Percentiles rank a stretch among this genome's conserved stretches.
Evolutionary conservation across 208 protist species (phyloP).

Genomic region (Naegleria fowleri): DNA sequence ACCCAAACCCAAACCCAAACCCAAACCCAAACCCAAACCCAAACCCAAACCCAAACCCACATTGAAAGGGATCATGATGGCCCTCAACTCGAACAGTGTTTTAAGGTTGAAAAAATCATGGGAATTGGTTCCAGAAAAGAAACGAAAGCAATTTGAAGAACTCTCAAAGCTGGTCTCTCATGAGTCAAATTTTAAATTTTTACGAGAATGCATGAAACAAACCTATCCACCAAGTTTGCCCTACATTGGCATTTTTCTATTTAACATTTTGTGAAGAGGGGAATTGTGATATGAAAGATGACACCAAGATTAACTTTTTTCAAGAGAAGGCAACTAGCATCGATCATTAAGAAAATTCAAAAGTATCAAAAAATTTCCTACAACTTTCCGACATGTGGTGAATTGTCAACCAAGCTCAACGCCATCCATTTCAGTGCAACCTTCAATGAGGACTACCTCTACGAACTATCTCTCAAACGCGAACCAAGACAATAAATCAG

Average conservation of each 20-base stretch:
- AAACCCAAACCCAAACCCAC: no score
- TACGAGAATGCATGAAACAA: background rate
- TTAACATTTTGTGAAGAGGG: slow-evolving; percentile 59
- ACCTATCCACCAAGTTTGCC: slow-evolving; percentile 37
- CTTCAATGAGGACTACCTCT: background rate
- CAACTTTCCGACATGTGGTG: background rate
- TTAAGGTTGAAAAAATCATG: slow-evolving; percentile 23
- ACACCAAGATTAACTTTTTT: background rate
- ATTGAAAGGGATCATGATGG: background rate
- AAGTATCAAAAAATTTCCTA: background rate
- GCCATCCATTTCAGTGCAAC: background rate
- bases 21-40: no score
- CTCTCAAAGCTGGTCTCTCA: background rate
- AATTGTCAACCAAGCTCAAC: background rate
- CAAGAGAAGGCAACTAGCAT: background rate
- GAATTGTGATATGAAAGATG: slow-evolving; percentile 31
- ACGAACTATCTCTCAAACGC: background rate
- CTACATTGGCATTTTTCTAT: slow-evolving; percentile 56
- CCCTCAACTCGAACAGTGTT: background rate
- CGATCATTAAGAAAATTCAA: background rate
- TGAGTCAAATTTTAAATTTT: background rate
- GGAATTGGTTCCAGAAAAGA: background rate
- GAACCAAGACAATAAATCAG: slow-evolving; percentile 12
- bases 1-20: no score
- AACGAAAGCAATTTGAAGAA: background rate